Evolutionary conservation across 805 yeast species (phyloP).

Genomic region (Zygoascus ofunaensis): DNA sequence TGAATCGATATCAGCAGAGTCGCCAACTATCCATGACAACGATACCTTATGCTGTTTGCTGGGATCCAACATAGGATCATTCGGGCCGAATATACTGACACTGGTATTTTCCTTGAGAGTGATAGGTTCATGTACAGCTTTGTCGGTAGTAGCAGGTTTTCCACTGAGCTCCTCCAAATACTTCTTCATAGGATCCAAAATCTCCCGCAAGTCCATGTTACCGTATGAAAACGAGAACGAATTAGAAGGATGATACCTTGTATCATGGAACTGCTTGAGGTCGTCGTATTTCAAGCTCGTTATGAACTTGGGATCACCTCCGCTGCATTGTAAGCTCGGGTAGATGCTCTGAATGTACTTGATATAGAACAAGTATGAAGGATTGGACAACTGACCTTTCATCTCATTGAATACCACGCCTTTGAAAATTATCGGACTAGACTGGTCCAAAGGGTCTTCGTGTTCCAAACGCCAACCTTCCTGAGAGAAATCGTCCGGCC

Average conservation of each 20-base stretch:
- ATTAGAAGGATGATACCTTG: slow-evolving; percentile 83
- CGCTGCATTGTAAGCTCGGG: slow-evolving; percentile 79
- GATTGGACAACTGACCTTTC: slow-evolving; percentile 93
- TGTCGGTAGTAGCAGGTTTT: slow-evolving; percentile 23
- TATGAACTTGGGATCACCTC: slow-evolving; percentile 84
- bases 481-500: slow-evolving; percentile 76
- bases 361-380: slow-evolving; percentile 77
- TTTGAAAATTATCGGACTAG: slow-evolving; percentile 62
- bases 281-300: slow-evolving; percentile 69
- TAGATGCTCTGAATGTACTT: slow-evolving; percentile 75
- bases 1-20: slow-evolving; percentile 57
- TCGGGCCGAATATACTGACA: slow-evolving; percentile 56
- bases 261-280: slow-evolving; percentile 63
- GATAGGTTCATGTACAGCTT: slow-evolving; percentile 36
- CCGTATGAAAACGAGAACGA: slow-evolving; percentile 86
- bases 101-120: slow-evolving; percentile 29
- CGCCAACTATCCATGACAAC: slow-evolving; percentile 80
- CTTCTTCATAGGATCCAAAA: slow-evolving; percentile 47
- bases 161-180: slow-evolving; percentile 35
- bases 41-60: slow-evolving; percentile 66
- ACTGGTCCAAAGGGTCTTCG: slow-evolving; percentile 45
- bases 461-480: slow-evolving; percentile 98
- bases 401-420: slow-evolving; percentile 98
- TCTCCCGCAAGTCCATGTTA: slow-evolving; percentile 51
- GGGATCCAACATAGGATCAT: slow-evolving; percentile 68